Conservation (phyloP, 768 basidiomycete species). For the Pilatotrama ljubarskyi region DNA sequence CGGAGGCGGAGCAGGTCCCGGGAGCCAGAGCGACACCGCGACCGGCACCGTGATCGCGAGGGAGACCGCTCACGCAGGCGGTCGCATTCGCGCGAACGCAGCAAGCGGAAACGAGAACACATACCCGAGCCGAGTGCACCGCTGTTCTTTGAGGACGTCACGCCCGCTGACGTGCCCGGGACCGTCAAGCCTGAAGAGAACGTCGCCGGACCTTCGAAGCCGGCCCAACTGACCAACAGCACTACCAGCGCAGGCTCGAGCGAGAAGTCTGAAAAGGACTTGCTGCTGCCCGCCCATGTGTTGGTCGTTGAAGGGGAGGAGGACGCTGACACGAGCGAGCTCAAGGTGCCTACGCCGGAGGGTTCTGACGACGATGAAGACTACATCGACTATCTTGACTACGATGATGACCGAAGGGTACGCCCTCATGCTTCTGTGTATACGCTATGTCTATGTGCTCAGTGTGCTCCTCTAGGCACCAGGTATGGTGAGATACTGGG, state of each 20-base stretch:
- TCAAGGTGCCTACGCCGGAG: constrained; percentile 43
- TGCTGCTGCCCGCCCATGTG: constrained; percentile 74
- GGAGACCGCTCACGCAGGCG: constrained; percentile 5
- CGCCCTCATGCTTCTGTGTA: constrained; percentile 14
- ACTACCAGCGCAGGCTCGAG: constrained; percentile 5
- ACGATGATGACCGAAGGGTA: constrained; percentile 60
- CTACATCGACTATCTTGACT: constrained; percentile 79
- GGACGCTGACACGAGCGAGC: constrained; percentile 39
- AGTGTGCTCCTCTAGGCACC: constrained; percentile 39
- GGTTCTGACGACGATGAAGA: constrained; percentile 52
- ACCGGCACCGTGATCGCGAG: not conserved
- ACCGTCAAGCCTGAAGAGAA: constrained; percentile 22
- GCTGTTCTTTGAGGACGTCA: constrained; percentile 54
- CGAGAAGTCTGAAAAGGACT: constrained; percentile 11
- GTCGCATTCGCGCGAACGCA: constrained; percentile 8
- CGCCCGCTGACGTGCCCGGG: constrained; percentile 39
- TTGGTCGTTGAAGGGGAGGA: constrained; percentile 37
- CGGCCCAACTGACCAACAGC: not conserved
- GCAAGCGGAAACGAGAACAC: constrained; percentile 2
- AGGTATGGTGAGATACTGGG: constrained; percentile 63
- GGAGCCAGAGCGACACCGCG: constrained; percentile 4
- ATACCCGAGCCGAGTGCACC: not conserved
- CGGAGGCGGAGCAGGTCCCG: not conserved
- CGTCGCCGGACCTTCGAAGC: constrained; percentile 5
- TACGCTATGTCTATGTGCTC: not conserved